phyloP scores from a whole-genome alignment of 2,329 filamentous ascomycete genomes.

The Thelonectria discophora region DNA sequence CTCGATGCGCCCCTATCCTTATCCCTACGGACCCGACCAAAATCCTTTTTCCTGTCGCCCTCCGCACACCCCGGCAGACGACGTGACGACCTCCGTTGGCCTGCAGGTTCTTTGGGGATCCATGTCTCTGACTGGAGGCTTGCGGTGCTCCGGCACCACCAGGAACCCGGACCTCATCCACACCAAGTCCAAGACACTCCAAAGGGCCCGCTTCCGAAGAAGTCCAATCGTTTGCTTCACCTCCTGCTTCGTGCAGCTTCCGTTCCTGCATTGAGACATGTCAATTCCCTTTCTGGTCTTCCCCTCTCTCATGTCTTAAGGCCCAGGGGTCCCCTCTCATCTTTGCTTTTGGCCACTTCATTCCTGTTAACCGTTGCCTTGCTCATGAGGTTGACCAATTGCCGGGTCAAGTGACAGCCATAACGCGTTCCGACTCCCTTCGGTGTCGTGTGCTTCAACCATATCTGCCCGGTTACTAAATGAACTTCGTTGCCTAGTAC shows the following conservation, averaged over 20 bases:
- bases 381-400: slow-evolving; percentile 18
- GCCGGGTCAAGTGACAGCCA: slow-evolving; percentile 15
- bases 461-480: slow-evolving; percentile 31
- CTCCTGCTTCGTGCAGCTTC: slow-evolving; percentile 37
- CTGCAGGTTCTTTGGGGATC: slow-evolving; percentile 38
- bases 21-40: slow-evolving; percentile 1
- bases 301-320: slow-evolving; percentile 40
- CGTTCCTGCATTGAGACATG: slow-evolving; percentile 54
- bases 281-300: slow-evolving; percentile 45
- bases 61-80: slow-evolving; percentile 38
- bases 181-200: slow-evolving; percentile 32
- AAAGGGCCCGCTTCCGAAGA: slow-evolving; percentile 31
- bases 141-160: slow-evolving; percentile 34
- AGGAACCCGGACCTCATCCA: slow-evolving; percentile 34
- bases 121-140: slow-evolving; percentile 31
- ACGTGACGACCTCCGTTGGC: slow-evolving; percentile 36
- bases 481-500: slow-evolving; percentile 59
- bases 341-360: neutral
- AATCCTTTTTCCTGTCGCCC: slow-evolving; percentile 33
- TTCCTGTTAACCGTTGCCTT: slow-evolving; percentile 17
- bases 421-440: slow-evolving; percentile 9
- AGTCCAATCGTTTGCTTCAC: slow-evolving; percentile 33
- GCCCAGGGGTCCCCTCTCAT: slow-evolving; percentile 36
- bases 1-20: slow-evolving; percentile 28
- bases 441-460: slow-evolving; percentile 8